Conservation (phyloP, 2,329 filamentous ascomycete genomes). For the Tolypocladium tropicale region DNA sequence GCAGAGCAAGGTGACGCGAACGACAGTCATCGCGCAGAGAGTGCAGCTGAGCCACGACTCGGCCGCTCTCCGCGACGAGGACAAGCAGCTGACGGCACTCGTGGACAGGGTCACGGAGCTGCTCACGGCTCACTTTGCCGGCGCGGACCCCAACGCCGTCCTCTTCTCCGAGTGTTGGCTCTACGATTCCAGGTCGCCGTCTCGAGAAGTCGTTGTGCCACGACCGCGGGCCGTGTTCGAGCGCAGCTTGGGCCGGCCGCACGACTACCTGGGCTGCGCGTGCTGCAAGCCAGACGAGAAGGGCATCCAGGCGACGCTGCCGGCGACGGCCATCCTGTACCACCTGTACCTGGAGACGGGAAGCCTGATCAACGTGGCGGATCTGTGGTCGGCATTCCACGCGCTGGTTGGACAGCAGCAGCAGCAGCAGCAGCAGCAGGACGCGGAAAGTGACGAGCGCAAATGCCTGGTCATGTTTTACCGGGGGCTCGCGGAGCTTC, state of each 20-base stretch:
- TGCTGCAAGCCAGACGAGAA: conserved; percentile 48
- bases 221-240: conserved; percentile 61
- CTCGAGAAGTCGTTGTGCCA: conserved; percentile 65
- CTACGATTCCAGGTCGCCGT: conserved; percentile 61
- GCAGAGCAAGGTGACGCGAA: conserved; percentile 59
- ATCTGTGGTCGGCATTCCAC: conserved; percentile 70
- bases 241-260: conserved; percentile 58
- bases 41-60: conserved; percentile 71
- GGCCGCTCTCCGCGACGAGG: conserved; percentile 57
- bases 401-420: conserved; percentile 41
- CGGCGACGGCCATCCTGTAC: conserved; percentile 64
- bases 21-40: conserved; percentile 71
- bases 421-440: conserved; percentile 23
- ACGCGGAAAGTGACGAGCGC: conserved; percentile 41
- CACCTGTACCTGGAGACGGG: conserved; percentile 72
- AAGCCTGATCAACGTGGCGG: conserved; percentile 65
- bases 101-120: conserved; percentile 37
- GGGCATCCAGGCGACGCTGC: conserved; percentile 50
- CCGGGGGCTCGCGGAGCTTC: conserved; percentile 72
- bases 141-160: conserved; percentile 25
- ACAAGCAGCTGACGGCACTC: conserved; percentile 58
- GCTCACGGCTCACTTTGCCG: conserved; percentile 14
- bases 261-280: conserved; percentile 66
- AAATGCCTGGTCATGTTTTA: conserved; percentile 72
- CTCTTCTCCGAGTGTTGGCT: conserved; percentile 64